Base-by-base conservation (phyloP, 805 yeast species). In the Zygosaccharomyces rouxii region DNA sequence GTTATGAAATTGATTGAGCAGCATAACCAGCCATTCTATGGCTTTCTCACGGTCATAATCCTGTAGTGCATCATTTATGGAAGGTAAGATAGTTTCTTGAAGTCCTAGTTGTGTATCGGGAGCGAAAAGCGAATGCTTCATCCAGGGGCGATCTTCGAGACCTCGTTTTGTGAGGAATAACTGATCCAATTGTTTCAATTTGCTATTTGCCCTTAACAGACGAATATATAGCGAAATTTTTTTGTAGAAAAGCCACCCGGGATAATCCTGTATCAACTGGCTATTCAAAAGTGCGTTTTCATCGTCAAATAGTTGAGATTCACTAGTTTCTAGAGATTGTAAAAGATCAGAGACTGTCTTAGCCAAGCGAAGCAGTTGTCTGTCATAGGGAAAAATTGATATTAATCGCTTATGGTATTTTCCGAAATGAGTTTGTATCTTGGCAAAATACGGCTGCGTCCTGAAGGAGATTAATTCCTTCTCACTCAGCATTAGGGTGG, bases 201-300 rank as follows among this genome's bases (percentile, higher is more conserved):
- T 79, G 46, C 71, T 68, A 54, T 83, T 83, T 5, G 78, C 67
- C 25, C 77, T 62, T 48, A 83, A 77, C 48, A 84, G 71, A 47
- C 76, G 75, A 13, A 84, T 75, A 44, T 81, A 83, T 4, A 81
- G 71, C 44, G 70, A 74, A 31, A 86, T 59, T 64, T 88, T 88
- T 54, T 73, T 76, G 54, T 72, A 75, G 45, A 76, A 68, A 53
- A 76, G 72, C 70, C 83, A 88, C 89, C 96, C 85, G 1, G 97
- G 89, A 57, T 78, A 84, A 56, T 88, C 97, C 38, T 74, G 69
- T 0, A 73, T 66, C 47, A 82, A 77, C 29, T 76, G 72, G 1
- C 68, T 66, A 53, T 79, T 81, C 23, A 87, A 70, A 1, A 71
- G 62, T 3, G 59, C 57, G 16, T 76, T 73, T 51, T 73, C 73